Percentiles rank a stretch among this genome's conserved stretches.
phyloP scores from a whole-genome alignment of 2,329 filamentous ascomycete genomes.

The Xylaria sp. region DNA sequence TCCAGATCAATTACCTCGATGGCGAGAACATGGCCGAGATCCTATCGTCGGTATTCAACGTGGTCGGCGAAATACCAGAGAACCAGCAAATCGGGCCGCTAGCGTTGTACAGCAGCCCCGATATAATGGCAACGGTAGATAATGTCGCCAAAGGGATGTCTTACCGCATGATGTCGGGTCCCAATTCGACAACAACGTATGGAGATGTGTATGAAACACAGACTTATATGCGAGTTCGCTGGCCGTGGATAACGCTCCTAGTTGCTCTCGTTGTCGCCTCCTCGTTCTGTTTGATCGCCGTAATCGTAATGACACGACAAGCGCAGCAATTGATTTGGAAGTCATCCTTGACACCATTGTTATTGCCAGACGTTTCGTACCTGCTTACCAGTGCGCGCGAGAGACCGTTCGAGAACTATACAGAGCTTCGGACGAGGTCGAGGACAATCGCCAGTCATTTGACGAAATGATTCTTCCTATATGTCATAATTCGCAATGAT shows the following conservation, averaged over 20 bases:
- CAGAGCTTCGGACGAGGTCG: conserved; percentile 8
- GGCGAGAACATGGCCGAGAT: conserved; percentile 27
- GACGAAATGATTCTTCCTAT: not conserved
- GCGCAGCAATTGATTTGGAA: conserved; percentile 25
- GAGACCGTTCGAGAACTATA: not conserved
- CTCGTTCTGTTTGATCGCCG: conserved; percentile 13
- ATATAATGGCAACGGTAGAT: conserved; percentile 24
- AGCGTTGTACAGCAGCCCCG: conserved; percentile 24
- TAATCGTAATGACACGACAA: conserved; percentile 16
- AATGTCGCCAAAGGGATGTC: conserved; percentile 29
- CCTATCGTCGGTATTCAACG: conserved; percentile 15
- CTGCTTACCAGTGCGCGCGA: not conserved
- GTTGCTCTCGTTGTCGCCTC: conserved; percentile 16
- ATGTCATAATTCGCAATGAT: not conserved
- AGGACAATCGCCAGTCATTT: conserved; percentile 22
- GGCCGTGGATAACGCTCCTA: conserved; percentile 25
- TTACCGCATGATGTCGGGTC: conserved; percentile 35
- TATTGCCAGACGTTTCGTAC: conserved; percentile 24
- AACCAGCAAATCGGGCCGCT: conserved; percentile 17
- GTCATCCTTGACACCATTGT: conserved; percentile 28
- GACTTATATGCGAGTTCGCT: conserved; percentile 28
- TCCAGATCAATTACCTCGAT: conserved; percentile 27
- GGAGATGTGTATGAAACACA: conserved; percentile 11
- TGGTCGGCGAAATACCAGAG: not conserved
- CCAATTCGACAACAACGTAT: conserved; percentile 24